These are phyloP conservation scores for Xylariaceae sp. DNA, from an alignment of 2,329 filamentous ascomycete genomes.

Conservation along the genomic window DNA sequence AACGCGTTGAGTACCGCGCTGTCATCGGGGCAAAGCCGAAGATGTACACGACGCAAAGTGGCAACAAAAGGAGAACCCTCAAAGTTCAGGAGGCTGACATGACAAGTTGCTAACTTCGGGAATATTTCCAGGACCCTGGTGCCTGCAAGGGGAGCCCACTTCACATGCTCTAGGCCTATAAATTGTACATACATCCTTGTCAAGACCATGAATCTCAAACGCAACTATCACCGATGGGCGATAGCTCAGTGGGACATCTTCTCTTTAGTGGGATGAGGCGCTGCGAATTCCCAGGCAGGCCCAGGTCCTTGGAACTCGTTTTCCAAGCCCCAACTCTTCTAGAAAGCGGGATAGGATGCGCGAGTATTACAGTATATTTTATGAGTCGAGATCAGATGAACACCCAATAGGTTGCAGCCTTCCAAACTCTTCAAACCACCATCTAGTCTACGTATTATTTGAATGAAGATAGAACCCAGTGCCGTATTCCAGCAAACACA, in stretches of 20 bases:
- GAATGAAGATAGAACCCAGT: no score
- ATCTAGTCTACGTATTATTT: no score
- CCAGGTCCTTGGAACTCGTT: background rate
- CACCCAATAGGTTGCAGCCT: no score
- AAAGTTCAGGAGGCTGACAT: conserved; percentile 26
- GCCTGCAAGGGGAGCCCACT: conserved; percentile 12
- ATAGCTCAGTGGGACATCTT: conserved; percentile 9
- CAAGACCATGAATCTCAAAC: conserved; percentile 16
- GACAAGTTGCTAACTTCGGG: background rate
- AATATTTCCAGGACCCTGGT: conserved; percentile 3
- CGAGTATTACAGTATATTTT: no score
- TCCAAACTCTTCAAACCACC: no score
- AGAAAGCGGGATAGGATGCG: no score
- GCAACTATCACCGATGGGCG: conserved; percentile 11
- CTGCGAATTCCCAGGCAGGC: background rate
- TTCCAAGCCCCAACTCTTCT: no score
- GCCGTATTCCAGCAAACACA: no score
- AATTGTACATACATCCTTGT: conserved; percentile 11
- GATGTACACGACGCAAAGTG: background rate
- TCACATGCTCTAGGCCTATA: conserved; percentile 7
- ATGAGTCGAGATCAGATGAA: no score
- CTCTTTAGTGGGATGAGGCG: conserved; percentile 3
- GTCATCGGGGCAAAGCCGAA: background rate
- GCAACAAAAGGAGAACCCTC: conserved; percentile 1
- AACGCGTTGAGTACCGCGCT: background rate